Percentiles rank a stretch among this genome's conserved stretches.
Evolutionary conservation across 768 basidiomycete genomes (phyloP).

Genomic region (Suillus paluster): DNA sequence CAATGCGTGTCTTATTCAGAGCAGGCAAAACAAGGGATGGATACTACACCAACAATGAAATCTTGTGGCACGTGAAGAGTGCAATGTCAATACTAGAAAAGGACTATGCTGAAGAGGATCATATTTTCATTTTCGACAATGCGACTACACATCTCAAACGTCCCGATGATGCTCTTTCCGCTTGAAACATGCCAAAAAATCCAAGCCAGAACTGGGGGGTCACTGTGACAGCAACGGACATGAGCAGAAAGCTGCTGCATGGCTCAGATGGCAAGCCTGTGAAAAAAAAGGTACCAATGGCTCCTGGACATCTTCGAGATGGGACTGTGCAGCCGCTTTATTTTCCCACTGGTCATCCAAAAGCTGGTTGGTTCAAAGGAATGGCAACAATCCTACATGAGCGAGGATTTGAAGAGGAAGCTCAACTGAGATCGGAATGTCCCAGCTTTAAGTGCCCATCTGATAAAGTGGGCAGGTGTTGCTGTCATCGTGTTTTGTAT

Average conservation of each 20-base stretch:
- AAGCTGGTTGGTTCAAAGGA: slow-evolving; percentile 35
- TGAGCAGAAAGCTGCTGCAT: slow-evolving; percentile 16
- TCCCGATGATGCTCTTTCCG: slow-evolving; percentile 24
- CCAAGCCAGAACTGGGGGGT: slow-evolving; percentile 14
- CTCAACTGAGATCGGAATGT: slow-evolving; percentile 25
- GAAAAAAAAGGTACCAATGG: slow-evolving; percentile 21
- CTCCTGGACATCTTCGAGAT: slow-evolving; percentile 15
- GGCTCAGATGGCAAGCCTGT: slow-evolving; percentile 19
- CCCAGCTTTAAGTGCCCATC: slow-evolving; percentile 27
- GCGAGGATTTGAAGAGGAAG: slow-evolving; percentile 2
- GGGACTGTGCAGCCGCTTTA: slow-evolving; percentile 25
- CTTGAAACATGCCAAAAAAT: slow-evolving; percentile 20
- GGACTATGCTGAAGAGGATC: slow-evolving; percentile 36
- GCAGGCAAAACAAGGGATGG: slow-evolving; percentile 32
- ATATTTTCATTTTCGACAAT: slow-evolving; percentile 32
- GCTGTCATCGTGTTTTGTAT: slow-evolving; percentile 39
- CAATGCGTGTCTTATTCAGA: slow-evolving; percentile 22
- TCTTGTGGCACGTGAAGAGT: slow-evolving; percentile 28
- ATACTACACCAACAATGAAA: slow-evolving; percentile 30
- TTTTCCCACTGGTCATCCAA: slow-evolving; percentile 18
- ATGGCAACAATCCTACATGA: slow-evolving; percentile 20
- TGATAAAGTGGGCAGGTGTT: slow-evolving; percentile 1
- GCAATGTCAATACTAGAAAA: slow-evolving; percentile 33
- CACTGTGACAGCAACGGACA: slow-evolving; percentile 20
- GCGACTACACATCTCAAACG: slow-evolving; percentile 28